Conservation (phyloP, 805 yeast species). For the Lachancea fermentati region DNA sequence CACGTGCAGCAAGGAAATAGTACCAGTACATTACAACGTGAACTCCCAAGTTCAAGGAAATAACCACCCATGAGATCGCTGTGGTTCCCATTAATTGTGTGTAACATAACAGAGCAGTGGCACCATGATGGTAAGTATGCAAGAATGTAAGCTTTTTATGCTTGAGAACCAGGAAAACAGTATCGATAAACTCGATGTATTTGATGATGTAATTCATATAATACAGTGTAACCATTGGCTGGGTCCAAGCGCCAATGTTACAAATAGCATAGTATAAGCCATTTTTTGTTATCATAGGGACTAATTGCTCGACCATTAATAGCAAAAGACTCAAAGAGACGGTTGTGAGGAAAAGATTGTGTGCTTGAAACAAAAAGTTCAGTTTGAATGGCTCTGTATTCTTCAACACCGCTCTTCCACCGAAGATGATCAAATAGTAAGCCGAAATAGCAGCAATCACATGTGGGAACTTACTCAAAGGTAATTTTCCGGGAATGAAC, state of each 20-base stretch:
- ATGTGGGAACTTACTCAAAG: conserved; percentile 58
- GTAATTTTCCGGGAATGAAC: conserved; percentile 60
- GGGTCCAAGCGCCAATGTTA: conserved; percentile 71
- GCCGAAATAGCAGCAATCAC: conserved; percentile 53
- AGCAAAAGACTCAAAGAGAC: conserved; percentile 61
- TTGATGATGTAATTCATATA: conserved; percentile 90
- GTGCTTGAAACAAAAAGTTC: conserved; percentile 74
- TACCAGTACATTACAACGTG: conserved; percentile 98
- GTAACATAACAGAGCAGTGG: conserved; percentile 91
- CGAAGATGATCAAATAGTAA: conserved; percentile 80
- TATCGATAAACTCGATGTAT: conserved; percentile 83
- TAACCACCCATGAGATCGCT: conserved; percentile 93
- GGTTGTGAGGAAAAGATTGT: conserved; percentile 69
- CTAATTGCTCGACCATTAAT: conserved; percentile 74
- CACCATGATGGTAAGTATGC: conserved; percentile 97
- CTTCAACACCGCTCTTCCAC: conserved; percentile 66
- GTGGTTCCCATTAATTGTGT: conserved; percentile 88
- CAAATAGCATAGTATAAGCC: conserved; percentile 87
- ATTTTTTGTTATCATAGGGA: conserved; percentile 67
- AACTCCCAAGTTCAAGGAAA: conserved; percentile 79
- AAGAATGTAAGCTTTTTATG: conserved; percentile 87
- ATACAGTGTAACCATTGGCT: conserved; percentile 74
- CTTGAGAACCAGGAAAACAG: conserved; percentile 84
- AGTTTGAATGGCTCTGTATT: conserved; percentile 64
- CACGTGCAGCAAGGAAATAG: conserved; percentile 88